Evolutionary conservation across 2,329 filamentous ascomycete species (phyloP), one percentile per base, ranked within the genome.

Genomic region (Sodiomyces alkalinus): DNA sequence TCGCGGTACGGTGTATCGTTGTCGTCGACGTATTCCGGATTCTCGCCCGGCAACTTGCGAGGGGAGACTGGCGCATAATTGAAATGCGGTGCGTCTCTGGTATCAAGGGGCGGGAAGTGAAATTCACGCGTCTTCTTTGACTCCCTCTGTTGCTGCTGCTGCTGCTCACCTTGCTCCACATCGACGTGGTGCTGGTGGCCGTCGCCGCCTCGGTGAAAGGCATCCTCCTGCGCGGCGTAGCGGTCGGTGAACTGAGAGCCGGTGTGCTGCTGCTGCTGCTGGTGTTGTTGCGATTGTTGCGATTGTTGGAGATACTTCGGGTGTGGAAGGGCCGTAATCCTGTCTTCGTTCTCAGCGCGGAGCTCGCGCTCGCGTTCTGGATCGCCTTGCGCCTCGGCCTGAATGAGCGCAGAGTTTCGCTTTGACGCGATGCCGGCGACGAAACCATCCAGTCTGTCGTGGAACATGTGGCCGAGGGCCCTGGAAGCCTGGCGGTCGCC

Each of bases 391-490:
- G 85, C 81, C 55, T 87, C 83, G 33, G 83, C 75, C 38, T 74
- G 68, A 35, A 93, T 92, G 24, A 86, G 57, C 3, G 80, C 77
- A 4, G 82, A 92, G 56, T 85, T 85, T 30, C 85, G 73, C 48
- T 92, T 90, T 29, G 78, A 79, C 4, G 81, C 85, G 31, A 92
- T 82, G 24, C 79, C 81, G 17, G 86, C 79, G 21, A 93, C 81
- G 31, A 86, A 83, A 13, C 80, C 79, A 49, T 92, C 85, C 32
- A 93, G 71, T 49, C 79, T 83, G 52, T 92, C 82, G 47, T 92
- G 80, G 41, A 92, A 75, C 41, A 76, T 58, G 40, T 76, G 75
- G 41, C 77, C 83, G 31, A 87, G 62, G 3, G 76, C 77, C 43
- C 76, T 52, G 29, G 71, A 61, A 33, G 53, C 71, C 45, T 56